Evolutionary conservation across 2,329 filamentous ascomycete species (phyloP).

Genomic region (Pyrenochaeta sp.): DNA sequence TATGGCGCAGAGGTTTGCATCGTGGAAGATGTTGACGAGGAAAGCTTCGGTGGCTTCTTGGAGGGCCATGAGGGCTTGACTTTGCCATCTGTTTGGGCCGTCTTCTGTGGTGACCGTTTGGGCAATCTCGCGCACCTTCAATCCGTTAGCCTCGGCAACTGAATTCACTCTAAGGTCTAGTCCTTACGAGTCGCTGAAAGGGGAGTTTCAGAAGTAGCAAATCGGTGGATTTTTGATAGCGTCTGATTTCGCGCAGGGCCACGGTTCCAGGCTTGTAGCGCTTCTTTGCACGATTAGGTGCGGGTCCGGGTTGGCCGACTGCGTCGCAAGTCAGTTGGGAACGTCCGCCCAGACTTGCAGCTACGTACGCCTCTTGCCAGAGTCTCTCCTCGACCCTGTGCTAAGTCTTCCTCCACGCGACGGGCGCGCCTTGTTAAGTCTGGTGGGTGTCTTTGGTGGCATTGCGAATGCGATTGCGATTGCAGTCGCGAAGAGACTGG

Average conservation of each 20-base stretch:
- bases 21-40: constrained; percentile 57
- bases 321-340: constrained; percentile 8
- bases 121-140: constrained; percentile 74
- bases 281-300: constrained; percentile 42
- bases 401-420: constrained; percentile 39
- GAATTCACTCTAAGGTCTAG: neutral
- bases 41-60: constrained; percentile 99
- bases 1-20: constrained; percentile 2
- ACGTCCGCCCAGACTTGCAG: neutral
- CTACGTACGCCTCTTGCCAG: constrained; percentile 29
- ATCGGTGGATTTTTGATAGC: constrained; percentile 97
- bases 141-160: constrained; percentile 70
- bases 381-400: constrained; percentile 25
- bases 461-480: constrained; percentile 3
- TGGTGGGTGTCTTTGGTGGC: constrained; percentile 34
- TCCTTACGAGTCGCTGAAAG: constrained; percentile 84
- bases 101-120: constrained; percentile 66
- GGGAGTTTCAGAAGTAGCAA: constrained; percentile 96
- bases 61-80: constrained; percentile 93
- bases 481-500: neutral
- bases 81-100: constrained; percentile 84
- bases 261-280: constrained; percentile 74
- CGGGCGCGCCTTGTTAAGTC: constrained; percentile 44
- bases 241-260: constrained; percentile 97
- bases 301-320: constrained; percentile 45